A percentile compares a stretch with the other conserved stretches of the same genome.
phyloP scores from a whole-genome alignment of 169 alveolate species.

The Cryptosporidium felis region DNA sequence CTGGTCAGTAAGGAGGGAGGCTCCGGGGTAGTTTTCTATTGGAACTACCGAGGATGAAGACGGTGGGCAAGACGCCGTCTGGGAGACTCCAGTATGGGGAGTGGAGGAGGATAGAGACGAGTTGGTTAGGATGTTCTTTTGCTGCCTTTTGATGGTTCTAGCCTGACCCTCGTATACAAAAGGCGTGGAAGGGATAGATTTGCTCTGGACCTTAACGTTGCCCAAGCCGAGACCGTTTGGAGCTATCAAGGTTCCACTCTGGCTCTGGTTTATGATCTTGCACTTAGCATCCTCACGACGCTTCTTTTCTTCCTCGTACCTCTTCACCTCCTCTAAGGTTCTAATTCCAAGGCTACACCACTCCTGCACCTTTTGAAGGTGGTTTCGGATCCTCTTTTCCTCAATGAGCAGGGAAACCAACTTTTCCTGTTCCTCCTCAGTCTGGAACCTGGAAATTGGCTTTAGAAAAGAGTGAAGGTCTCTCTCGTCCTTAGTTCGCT shows the following conservation, averaged over 20 bases:
- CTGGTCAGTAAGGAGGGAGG: conserved; percentile 72
- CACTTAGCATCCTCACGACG: conserved; percentile 49
- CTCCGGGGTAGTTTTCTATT: conserved; percentile 64
- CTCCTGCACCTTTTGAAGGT: conserved; percentile 84
- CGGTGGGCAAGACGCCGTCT: not conserved
- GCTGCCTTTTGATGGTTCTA: conserved; percentile 44
- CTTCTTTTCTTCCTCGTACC: conserved; percentile 68
- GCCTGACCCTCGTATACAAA: conserved; percentile 70
- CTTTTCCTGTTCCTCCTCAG: conserved; percentile 89
- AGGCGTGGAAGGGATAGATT: conserved; percentile 17
- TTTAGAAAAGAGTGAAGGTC: conserved; percentile 86
- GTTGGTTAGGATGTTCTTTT: not conserved
- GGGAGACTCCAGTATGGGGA: not conserved
- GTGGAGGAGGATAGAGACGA: not conserved
- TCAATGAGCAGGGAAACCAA: conserved; percentile 84
- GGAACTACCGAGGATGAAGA: conserved; percentile 11
- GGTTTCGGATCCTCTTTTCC: conserved; percentile 85
- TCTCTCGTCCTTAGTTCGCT: conserved; percentile 88
- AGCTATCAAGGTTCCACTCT: not conserved
- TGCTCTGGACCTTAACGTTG: conserved; percentile 20
- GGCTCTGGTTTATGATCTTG: conserved; percentile 39
- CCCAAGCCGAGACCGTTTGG: conserved; percentile 65
- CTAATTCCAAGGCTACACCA: conserved; percentile 90
- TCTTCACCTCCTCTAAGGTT: conserved; percentile 84
- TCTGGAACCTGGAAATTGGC: conserved; percentile 87